Evolutionary conservation across 352 stramenopile species (phyloP).

Genomic region (Phytophthora nicotianae): DNA sequence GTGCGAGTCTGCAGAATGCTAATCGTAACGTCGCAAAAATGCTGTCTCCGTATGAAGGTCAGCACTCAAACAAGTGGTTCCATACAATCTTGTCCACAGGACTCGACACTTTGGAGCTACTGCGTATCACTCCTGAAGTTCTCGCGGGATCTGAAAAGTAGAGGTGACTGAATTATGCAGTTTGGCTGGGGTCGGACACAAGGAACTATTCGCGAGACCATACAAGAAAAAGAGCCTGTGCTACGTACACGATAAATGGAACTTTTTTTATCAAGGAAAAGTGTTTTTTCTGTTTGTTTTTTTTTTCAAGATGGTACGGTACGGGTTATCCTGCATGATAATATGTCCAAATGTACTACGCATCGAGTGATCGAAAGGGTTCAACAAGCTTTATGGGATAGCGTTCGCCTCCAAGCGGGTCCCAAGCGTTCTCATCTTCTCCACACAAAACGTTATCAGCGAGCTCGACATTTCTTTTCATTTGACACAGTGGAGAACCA

Average conservation of each 20-base stretch:
- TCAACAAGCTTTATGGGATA: constrained; percentile 16
- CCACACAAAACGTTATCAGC: constrained; percentile 6
- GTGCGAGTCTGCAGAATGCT: constrained; percentile 13
- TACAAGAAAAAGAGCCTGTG: too few species aligned
- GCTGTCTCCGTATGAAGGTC: constrained; percentile 14
- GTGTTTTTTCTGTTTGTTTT: not conserved
- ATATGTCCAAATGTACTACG: too few species aligned
- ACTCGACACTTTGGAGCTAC: constrained; percentile 11
- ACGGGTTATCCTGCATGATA: too few species aligned
- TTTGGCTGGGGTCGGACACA: not conserved
- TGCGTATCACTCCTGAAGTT: constrained; percentile 13
- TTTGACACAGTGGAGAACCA: constrained; percentile 10
- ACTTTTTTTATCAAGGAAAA: too few species aligned
- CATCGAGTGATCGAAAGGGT: constrained; percentile 13
- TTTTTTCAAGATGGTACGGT: too few species aligned
- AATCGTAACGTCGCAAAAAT: constrained; percentile 10
- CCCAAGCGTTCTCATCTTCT: constrained; percentile 11
- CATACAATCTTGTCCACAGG: constrained; percentile 20
- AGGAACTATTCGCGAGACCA: too few species aligned
- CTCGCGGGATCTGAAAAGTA: not conserved
- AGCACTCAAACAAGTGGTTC: constrained; percentile 15
- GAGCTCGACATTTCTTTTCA: not conserved
- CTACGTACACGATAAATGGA: too few species aligned
- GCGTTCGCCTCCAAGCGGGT: constrained; percentile 36
- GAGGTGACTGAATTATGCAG: not conserved